phyloP scores from a whole-genome alignment of 495 filamentous ascomycete genomes.

The Podospora fimiseda region DNA sequence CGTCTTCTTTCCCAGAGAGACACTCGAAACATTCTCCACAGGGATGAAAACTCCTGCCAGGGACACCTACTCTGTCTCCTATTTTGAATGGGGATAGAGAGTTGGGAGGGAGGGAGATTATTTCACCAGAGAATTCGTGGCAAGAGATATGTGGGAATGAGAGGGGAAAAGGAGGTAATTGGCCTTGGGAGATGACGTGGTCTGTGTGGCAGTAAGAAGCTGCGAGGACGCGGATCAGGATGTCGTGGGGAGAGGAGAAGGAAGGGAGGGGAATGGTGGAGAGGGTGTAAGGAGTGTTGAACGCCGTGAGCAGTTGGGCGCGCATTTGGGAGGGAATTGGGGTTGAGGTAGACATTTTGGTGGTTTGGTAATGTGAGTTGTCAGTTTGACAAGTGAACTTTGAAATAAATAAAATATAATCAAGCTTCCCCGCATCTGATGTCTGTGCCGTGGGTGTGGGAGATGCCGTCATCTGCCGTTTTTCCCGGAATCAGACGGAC shows the following conservation, averaged over 20 bases:
- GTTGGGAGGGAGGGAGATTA: slow-evolving; percentile 14
- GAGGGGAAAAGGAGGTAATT: slow-evolving; percentile 25
- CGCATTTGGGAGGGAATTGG: slow-evolving; percentile 24
- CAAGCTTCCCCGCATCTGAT: neutral
- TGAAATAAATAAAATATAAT: too few species aligned
- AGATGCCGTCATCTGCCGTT: neutral
- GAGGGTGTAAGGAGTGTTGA: slow-evolving; percentile 30
- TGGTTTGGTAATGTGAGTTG: too few species aligned
- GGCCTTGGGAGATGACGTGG: slow-evolving; percentile 27
- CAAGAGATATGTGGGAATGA: slow-evolving; percentile 23
- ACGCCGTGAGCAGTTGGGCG: slow-evolving; percentile 32
- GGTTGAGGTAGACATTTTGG: neutral
- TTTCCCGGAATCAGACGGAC: neutral
- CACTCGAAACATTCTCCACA: slow-evolving; percentile 38
- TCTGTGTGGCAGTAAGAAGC: slow-evolving; percentile 39
- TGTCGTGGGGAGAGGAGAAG: slow-evolving; percentile 21
- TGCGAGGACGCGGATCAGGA: slow-evolving; percentile 32
- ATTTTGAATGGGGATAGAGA: slow-evolving; percentile 12
- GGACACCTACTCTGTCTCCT: slow-evolving; percentile 30
- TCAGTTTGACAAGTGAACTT: too few species aligned
- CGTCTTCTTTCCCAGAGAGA: slow-evolving; percentile 20
- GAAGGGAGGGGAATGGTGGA: slow-evolving; percentile 20
- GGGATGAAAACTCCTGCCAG: slow-evolving; percentile 32
- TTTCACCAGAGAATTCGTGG: slow-evolving; percentile 27
- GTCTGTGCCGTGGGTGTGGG: neutral